Percentiles rank a stretch among this genome's conserved stretches.
These are phyloP conservation scores for Aspergillus floridensis DNA, from an alignment of 2,329 filamentous ascomycete genomes.

Conservation along the genomic window DNA sequence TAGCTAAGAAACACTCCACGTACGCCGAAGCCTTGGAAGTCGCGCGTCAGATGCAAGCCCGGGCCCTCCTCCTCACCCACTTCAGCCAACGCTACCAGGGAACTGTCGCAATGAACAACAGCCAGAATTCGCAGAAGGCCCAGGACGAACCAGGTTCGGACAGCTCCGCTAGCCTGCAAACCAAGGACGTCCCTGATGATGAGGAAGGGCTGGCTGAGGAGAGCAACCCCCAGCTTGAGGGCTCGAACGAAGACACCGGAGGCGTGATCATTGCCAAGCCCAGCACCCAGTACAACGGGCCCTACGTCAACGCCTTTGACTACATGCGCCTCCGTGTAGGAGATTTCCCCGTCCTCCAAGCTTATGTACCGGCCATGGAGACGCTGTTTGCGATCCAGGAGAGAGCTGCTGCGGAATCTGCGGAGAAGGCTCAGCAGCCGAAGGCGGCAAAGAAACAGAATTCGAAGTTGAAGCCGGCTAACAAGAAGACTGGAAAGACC, in stretches of 20 bases:
- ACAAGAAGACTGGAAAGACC: slow-evolving; percentile 14
- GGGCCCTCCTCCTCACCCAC: slow-evolving; percentile 81
- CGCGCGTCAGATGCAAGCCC: slow-evolving; percentile 73
- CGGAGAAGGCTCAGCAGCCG: slow-evolving; percentile 16
- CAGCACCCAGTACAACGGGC: not conserved
- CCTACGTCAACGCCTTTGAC: slow-evolving; percentile 59
- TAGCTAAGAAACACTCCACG: slow-evolving; percentile 87
- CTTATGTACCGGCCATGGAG: slow-evolving; percentile 56
- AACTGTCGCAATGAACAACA: slow-evolving; percentile 39
- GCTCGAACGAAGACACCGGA: not conserved
- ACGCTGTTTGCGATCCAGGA: slow-evolving; percentile 49
- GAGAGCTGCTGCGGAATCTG: slow-evolving; percentile 17
- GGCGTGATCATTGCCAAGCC: not conserved
- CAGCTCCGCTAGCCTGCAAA: slow-evolving; percentile 13
- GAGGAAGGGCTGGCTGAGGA: slow-evolving; percentile 9
- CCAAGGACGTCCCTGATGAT: slow-evolving; percentile 27
- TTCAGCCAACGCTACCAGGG: slow-evolving; percentile 94
- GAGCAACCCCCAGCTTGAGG: slow-evolving; percentile 8
- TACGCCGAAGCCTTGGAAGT: slow-evolving; percentile 80
- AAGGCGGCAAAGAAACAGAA: slow-evolving; percentile 22
- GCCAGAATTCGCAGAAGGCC: slow-evolving; percentile 6
- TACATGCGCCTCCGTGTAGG: slow-evolving; percentile 62
- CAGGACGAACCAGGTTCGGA: not conserved
- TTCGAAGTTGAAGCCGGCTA: slow-evolving; percentile 16
- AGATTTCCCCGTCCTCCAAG: slow-evolving; percentile 57